Conservation (phyloP, 345 rosid species). For the Eucalyptus tenuipes region DNA sequence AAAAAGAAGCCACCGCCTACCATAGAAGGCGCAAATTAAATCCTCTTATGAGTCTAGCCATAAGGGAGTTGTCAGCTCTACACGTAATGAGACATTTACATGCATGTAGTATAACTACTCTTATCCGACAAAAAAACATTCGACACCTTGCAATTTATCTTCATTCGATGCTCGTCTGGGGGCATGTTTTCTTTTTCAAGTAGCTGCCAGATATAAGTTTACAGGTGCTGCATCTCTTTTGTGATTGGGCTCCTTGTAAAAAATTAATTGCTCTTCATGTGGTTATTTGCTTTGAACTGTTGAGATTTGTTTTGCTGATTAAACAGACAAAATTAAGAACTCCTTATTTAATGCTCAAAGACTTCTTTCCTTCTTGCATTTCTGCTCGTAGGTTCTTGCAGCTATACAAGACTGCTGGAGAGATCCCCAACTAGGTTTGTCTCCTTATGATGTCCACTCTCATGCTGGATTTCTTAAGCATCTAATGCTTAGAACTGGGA, state of each 20-base stretch:
- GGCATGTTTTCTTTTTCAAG: neutral
- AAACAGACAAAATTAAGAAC: neutral
- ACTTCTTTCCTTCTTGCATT: neutral
- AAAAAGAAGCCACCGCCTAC: neutral
- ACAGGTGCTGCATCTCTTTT: neutral
- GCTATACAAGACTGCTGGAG: conserved; percentile 83
- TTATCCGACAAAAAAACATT: neutral
- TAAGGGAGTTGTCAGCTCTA: neutral
- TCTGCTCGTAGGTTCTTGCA: conserved; percentile 49
- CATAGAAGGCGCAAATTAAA: neutral
- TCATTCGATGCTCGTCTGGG: neutral
- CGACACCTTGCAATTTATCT: neutral
- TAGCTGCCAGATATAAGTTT: neutral
- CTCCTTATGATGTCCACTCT: conserved; percentile 72
- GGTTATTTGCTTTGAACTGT: neutral
- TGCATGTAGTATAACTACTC: neutral
- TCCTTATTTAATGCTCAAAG: neutral
- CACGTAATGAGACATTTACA: neutral
- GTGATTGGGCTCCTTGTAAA: neutral
- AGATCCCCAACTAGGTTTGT: conserved; percentile 56
- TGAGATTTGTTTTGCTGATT: neutral
- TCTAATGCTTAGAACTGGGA: conserved; percentile 90
- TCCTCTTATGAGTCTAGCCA: neutral
- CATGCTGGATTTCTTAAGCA: conserved; percentile 92
- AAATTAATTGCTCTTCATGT: neutral